phyloP scores from a whole-genome alignment of 23 red algal species.

The Gracilaria gracilis region DNA sequence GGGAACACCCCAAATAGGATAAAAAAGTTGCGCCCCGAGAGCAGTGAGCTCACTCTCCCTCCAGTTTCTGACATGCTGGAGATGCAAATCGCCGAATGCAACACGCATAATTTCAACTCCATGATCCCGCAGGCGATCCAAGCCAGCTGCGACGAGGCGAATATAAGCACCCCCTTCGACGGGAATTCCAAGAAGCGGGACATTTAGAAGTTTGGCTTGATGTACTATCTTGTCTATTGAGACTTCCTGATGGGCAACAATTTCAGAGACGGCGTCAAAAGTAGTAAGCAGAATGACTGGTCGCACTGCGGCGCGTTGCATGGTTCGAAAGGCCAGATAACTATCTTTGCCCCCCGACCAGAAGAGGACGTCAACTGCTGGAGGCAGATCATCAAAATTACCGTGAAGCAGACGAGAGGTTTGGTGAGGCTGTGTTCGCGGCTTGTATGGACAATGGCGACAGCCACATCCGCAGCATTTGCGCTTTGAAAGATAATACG shows the following conservation, averaged over 20 bases:
- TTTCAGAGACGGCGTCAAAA: conserved; percentile 46
- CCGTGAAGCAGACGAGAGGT: conserved; percentile 31
- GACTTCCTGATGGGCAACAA: conserved; percentile 77
- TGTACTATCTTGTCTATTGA: conserved; percentile 43
- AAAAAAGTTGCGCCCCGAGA: conserved; percentile 37
- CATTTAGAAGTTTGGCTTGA: conserved; percentile 52
- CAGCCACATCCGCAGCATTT: conserved; percentile 67
- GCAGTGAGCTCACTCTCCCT: conserved; percentile 41
- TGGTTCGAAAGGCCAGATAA: conserved; percentile 50
- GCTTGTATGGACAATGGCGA: conserved; percentile 64
- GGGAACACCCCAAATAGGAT: conserved; percentile 50
- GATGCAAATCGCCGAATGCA: conserved; percentile 82
- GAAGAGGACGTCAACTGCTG: conserved; percentile 65
- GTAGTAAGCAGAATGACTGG: conserved; percentile 75
- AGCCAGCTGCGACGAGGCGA: conserved; percentile 8
- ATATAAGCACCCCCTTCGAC: conserved; percentile 46
- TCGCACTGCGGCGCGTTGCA: conserved; percentile 37
- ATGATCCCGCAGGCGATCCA: conserved; percentile 37
- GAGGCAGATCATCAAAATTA: conserved; percentile 46
- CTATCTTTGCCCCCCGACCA: conserved; percentile 82
- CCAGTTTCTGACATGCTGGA: conserved; percentile 64
- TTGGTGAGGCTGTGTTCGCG: background rate
- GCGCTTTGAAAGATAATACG: conserved; percentile 30
- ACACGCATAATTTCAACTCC: conserved; percentile 47
- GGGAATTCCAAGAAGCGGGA: conserved; percentile 71